Evolutionary conservation across 176 grass and related monocot species (phyloP).

Genomic region (Aegilops sharonensis): DNA sequence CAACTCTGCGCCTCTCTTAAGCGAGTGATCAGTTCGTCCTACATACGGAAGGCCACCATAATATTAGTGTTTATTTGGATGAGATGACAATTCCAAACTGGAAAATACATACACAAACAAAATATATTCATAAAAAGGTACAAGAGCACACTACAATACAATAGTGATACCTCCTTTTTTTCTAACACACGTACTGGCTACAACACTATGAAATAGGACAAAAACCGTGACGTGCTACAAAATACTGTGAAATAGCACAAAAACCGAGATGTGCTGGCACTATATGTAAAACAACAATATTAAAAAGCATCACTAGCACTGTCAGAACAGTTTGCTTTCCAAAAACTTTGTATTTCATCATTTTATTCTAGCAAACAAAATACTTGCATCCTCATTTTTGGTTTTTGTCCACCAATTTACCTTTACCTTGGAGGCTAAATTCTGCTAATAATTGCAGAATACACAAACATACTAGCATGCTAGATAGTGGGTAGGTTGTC

Average conservation of each 20-base stretch:
- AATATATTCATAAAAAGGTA: neutral
- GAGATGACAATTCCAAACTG: neutral
- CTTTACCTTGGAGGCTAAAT: neutral
- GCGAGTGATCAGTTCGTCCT: conserved; percentile 63
- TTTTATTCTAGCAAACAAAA: neutral
- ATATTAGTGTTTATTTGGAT: neutral
- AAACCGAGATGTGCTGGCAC: neutral
- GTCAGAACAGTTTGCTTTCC: neutral
- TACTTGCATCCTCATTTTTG: neutral
- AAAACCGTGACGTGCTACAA: neutral
- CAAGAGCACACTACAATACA: neutral
- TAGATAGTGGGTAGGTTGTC: neutral
- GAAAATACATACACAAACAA: neutral
- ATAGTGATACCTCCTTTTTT: neutral
- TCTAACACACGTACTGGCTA: neutral
- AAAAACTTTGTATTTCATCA: neutral
- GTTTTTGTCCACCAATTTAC: neutral
- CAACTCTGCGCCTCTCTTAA: conserved; percentile 40
- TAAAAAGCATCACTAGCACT: neutral
- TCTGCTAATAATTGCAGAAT: neutral
- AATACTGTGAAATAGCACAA: neutral
- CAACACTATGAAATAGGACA: neutral
- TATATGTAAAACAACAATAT: neutral
- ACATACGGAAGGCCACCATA: conserved; percentile 1
- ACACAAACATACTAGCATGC: neutral